Evolutionary conservation across 2,329 filamentous ascomycete species (phyloP).

Genomic region (Colletotrichum truncatum): DNA sequence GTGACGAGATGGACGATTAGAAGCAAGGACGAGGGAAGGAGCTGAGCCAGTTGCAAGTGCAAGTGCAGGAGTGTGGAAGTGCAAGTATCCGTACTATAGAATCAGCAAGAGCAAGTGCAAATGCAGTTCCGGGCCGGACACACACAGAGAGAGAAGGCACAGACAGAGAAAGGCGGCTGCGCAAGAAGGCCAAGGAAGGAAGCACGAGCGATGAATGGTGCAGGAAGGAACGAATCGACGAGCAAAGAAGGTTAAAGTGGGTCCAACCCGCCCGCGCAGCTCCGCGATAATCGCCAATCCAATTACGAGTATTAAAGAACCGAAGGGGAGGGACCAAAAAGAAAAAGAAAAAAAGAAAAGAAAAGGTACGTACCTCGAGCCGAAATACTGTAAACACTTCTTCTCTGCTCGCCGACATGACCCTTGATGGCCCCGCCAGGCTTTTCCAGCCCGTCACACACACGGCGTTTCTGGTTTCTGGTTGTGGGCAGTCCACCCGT

Average conservation of each 20-base stretch:
- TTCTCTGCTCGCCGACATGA: neutral
- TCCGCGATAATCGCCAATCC: neutral
- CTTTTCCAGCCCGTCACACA: constrained; percentile 6
- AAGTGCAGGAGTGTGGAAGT: neutral
- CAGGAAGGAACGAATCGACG: constrained; percentile 18
- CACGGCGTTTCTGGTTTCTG: constrained; percentile 19
- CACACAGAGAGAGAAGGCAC: no score
- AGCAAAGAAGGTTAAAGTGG: constrained; percentile 30
- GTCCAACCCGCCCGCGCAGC: neutral
- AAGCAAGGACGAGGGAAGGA: constrained; percentile 1
- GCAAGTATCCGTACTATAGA: no score
- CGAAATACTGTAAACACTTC: neutral
- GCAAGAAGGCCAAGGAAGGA: no score
- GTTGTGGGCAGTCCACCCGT: neutral
- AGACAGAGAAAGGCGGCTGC: no score
- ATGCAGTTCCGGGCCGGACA: no score
- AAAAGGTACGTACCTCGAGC: neutral
- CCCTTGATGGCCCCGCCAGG: constrained; percentile 7
- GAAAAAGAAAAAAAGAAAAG: no score
- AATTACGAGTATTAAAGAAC: neutral
- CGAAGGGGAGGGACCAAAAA: no score
- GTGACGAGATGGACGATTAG: neutral
- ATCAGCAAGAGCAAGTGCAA: no score
- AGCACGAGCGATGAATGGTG: neutral
- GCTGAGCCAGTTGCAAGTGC: neutral